Conservation (phyloP, 345 rosid genomes). For the Draba incana region DNA sequence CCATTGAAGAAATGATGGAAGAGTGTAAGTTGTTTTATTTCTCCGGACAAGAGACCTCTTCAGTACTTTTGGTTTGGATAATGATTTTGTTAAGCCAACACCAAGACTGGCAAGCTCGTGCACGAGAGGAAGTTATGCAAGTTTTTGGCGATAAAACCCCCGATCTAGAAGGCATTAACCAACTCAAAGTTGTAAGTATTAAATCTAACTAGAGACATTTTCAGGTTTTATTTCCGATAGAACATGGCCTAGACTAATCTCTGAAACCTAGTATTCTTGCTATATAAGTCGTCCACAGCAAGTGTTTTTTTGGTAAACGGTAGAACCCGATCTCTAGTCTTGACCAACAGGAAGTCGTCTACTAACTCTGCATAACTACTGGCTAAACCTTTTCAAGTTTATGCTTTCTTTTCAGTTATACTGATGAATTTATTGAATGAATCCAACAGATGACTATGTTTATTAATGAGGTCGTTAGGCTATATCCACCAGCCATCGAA, state of each 20-base stretch:
- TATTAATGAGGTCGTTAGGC: constrained; percentile 53
- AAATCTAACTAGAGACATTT: neutral
- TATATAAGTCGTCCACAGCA: too few species aligned
- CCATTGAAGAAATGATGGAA: constrained; percentile 54
- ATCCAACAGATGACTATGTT: constrained; percentile 47
- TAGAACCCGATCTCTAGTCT: too few species aligned
- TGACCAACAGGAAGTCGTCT: too few species aligned
- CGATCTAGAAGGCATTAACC: constrained; percentile 38
- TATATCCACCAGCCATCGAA: constrained; percentile 44
- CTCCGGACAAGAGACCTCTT: constrained; percentile 68
- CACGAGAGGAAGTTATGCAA: constrained; percentile 60
- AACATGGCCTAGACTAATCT: too few species aligned
- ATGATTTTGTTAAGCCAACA: constrained; percentile 53
- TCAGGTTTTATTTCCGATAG: neutral
- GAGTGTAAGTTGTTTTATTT: constrained; percentile 72
- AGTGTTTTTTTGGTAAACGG: too few species aligned
- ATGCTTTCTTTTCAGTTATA: neutral
- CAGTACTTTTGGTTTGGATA: constrained; percentile 60
- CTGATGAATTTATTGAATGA: constrained; percentile 4
- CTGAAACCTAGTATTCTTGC: too few species aligned
- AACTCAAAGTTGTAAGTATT: constrained; percentile 53
- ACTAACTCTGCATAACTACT: too few species aligned
- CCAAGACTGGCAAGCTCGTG: constrained; percentile 62
- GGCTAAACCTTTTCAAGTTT: neutral
- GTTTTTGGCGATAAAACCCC: constrained; percentile 50